Conservation (phyloP, 139 green algal species). For the Volvox reticuliferus region DNA sequence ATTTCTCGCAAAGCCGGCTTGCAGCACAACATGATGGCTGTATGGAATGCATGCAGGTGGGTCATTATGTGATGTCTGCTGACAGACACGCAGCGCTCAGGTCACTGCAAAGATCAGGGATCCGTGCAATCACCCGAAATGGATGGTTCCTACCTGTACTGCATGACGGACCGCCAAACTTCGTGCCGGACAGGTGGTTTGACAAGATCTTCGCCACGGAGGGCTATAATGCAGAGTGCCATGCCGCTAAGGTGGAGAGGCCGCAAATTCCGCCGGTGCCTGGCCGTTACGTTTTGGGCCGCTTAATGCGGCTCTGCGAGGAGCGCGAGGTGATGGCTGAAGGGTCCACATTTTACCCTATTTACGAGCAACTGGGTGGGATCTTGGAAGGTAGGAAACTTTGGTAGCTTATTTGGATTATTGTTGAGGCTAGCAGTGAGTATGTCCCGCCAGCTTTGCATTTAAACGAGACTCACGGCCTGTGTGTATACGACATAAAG, state of each 20-base stretch:
- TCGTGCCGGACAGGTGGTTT: conserved; percentile 9
- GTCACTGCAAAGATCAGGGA: not conserved
- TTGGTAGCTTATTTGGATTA: too few species aligned
- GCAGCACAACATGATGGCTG: conserved; percentile 18
- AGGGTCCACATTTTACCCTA: conserved; percentile 17
- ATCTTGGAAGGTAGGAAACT: too few species aligned
- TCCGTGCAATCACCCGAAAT: not conserved
- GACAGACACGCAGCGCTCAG: not conserved
- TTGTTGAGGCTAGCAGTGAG: too few species aligned
- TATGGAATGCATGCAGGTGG: conserved; percentile 38
- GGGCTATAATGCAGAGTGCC: not conserved
- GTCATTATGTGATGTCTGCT: not conserved
- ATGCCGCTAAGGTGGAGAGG: not conserved
- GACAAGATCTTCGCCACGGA: not conserved
- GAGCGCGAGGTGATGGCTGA: conserved; percentile 28
- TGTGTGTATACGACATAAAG: too few species aligned
- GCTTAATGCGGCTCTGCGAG: conserved; percentile 25
- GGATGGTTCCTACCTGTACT: not conserved
- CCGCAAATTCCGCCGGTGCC: conserved; percentile 8
- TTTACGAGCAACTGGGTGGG: not conserved
- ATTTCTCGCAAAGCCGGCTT: not conserved
- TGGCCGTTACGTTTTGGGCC: conserved; percentile 2
- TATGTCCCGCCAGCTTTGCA: too few species aligned
- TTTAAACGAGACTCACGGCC: too few species aligned
- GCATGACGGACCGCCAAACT: not conserved